These are phyloP conservation scores for Stephanocyclus meneghinianus DNA, from an alignment of 352 stramenopile species.

Conservation along the genomic window DNA sequence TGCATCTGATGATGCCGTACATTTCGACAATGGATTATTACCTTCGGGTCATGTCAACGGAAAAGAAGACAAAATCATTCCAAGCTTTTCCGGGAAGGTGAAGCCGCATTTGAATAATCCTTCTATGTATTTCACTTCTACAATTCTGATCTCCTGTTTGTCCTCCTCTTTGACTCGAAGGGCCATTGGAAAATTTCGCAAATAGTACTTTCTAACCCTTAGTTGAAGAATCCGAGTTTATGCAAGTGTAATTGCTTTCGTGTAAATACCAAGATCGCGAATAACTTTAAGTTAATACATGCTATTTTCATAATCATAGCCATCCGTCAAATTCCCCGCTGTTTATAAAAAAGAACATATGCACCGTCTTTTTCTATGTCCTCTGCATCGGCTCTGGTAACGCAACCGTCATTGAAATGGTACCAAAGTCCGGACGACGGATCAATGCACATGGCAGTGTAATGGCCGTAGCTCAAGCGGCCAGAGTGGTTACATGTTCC, in stretches of 20 bases:
- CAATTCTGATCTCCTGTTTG: background rate
- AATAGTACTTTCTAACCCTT: conserved; percentile 11
- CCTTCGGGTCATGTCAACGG: conserved; percentile 31
- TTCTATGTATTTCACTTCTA: too few species aligned
- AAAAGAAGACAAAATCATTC: conserved; percentile 37
- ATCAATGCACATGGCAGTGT: conserved; percentile 58
- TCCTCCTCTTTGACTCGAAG: background rate
- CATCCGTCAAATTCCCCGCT: background rate
- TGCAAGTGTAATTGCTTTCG: background rate
- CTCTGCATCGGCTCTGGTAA: background rate
- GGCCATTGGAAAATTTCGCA: conserved; percentile 19
- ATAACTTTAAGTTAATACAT: background rate
- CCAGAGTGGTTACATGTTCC: conserved; percentile 94
- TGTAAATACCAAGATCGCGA: background rate
- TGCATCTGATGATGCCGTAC: conserved; percentile 20
- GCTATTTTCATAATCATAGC: background rate
- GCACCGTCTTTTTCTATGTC: conserved; percentile 15
- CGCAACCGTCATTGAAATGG: conserved; percentile 26
- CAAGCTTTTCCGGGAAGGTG: conserved; percentile 34
- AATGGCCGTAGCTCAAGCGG: conserved; percentile 85
- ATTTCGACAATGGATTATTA: conserved; percentile 41
- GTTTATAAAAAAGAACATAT: conserved; percentile 30
- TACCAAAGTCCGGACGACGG: conserved; percentile 8
- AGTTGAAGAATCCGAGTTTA: background rate
- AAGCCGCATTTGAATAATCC: too few species aligned